Base-by-base conservation (phyloP, 2,329 filamentous ascomycete genomes). In the Aulographum hederae region DNA sequence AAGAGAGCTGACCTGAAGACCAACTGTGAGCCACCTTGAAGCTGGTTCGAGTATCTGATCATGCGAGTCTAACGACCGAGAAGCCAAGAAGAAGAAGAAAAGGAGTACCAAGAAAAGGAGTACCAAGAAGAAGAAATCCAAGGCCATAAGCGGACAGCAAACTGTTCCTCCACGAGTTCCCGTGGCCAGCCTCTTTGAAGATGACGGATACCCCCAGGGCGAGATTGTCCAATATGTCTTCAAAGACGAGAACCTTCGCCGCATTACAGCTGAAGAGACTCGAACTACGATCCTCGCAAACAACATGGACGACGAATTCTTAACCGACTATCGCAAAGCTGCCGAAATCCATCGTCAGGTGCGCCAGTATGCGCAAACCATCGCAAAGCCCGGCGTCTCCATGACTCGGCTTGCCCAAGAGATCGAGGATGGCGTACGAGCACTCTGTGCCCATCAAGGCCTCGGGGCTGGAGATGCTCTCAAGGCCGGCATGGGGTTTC, bases 311-410 rank as follows among this genome's bases (percentile, higher is more conserved):
- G 50, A 56, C 15, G 53, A 51, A 10, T 67, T 66, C 40, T 50
- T 69, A 15, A 50, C 48, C 16, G 55, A 69, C 35, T 70, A 69
- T 44, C 62, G 66, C 30, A 56, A 68, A 45, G 66, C 62, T 6
- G 66, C 65, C 1, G 66, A 69, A 41, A 52, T 65, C 28, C 66
- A 70, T 44, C 57, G 65, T 28, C 60, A 69, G 44, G 61, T 66
- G 29, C 60, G 66, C 17, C 56, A 57, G 27, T 65, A 58, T 45
- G 58, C 58, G 4, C 61, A 63, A 41, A 46, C 50, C 27, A 54
- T 51, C 34, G 60, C 60, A 41, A 61, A 61, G 43, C 66, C 66
- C 0, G 66, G 66, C 8, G 47, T 54, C 34, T 54, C 51, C 28
- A 46, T 70, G 29, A 57, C 50, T 5, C 52, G 60, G 20, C 59